A percentile compares a stretch with the other conserved stretches of the same genome.
These are phyloP conservation scores for Trichoderma arundinaceum DNA, from an alignment of 2,329 filamentous ascomycete genomes.

Conservation along the genomic window DNA sequence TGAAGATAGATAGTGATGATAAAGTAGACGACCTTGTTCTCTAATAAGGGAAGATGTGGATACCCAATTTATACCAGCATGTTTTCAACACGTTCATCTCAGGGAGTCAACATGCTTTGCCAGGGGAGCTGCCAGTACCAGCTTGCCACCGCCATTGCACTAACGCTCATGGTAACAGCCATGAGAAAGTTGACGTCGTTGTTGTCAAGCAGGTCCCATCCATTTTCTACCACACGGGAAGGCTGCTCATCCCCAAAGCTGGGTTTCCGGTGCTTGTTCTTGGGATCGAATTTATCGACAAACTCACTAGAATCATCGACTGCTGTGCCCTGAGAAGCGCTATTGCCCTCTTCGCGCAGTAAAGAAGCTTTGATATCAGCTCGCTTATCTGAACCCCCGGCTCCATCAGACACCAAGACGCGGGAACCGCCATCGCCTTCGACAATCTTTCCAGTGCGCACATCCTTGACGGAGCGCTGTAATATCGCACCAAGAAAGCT, in stretches of 20 bases:
- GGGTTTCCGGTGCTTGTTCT: slow-evolving; percentile 55
- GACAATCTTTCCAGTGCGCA: slow-evolving; percentile 82
- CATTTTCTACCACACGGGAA: slow-evolving; percentile 69
- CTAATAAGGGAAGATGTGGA: too few relatives aligned
- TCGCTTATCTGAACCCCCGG: slow-evolving; percentile 41
- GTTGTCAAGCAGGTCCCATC: slow-evolving; percentile 81
- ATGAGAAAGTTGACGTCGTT: slow-evolving; percentile 95
- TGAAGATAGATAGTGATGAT: too few relatives aligned
- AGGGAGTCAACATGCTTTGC: slow-evolving; percentile 25
- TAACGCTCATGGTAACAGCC: slow-evolving; percentile 80
- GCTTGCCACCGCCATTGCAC: slow-evolving; percentile 70
- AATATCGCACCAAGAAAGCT: slow-evolving; percentile 84
- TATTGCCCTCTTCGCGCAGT: slow-evolving; percentile 52
- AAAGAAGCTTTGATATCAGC: slow-evolving; percentile 50
- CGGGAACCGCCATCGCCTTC: slow-evolving; percentile 79
- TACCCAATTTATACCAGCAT: too few relatives aligned
- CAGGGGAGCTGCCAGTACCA: slow-evolving; percentile 64
- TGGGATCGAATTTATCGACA: slow-evolving; percentile 55
- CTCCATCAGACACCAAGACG: slow-evolving; percentile 54
- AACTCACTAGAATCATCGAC: slow-evolving; percentile 47
- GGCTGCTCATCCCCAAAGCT: slow-evolving; percentile 63
- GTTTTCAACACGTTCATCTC: not conserved
- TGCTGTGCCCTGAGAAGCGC: slow-evolving; percentile 47
- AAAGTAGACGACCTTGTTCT: too few relatives aligned
- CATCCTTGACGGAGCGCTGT: slow-evolving; percentile 86